These are phyloP conservation scores for Podospora didyma DNA, from an alignment of 495 filamentous ascomycete species.

Conservation along the genomic window DNA sequence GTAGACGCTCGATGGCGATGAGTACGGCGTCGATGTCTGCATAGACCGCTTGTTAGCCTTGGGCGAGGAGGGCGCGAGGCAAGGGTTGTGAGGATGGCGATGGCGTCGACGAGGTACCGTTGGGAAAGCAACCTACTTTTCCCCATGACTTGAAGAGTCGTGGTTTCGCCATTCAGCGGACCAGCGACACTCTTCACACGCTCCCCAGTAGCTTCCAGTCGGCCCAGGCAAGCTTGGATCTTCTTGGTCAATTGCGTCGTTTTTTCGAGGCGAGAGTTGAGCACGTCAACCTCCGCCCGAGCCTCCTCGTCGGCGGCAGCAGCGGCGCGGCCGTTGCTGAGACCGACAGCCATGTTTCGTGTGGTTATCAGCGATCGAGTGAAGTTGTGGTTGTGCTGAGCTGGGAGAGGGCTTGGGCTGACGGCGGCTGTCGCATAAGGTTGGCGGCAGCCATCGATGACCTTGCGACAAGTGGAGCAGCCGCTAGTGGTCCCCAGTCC, in stretches of 20 bases:
- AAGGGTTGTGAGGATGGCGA: not conserved
- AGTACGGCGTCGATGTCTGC: conserved; percentile 80
- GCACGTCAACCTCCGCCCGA: conserved; percentile 61
- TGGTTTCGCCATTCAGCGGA: conserved; percentile 89
- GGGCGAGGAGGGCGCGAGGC: not conserved
- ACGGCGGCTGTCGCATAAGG: too few species aligned
- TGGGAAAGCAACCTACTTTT: conserved; percentile 50
- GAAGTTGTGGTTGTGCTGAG: conserved; percentile 6
- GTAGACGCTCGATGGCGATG: conserved; percentile 79
- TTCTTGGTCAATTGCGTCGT: conserved; percentile 79
- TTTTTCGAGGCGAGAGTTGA: conserved; percentile 61
- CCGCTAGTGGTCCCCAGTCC: too few species aligned
- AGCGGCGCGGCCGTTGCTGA: conserved; percentile 43
- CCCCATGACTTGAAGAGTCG: conserved; percentile 76
- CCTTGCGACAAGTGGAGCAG: too few species aligned
- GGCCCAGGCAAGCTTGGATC: conserved; percentile 80
- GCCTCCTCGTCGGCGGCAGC: conserved; percentile 59
- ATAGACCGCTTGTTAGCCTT: conserved; percentile 12
- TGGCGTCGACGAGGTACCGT: not conserved
- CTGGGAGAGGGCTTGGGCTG: too few species aligned
- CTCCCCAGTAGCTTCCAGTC: conserved; percentile 81
- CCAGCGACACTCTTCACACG: conserved; percentile 88
- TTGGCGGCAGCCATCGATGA: too few species aligned
- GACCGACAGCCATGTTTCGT: conserved; percentile 42
- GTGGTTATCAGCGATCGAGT: not conserved